Base-by-base conservation (phyloP, 2,329 filamentous ascomycete species). In the Alternaria alternata region DNA sequence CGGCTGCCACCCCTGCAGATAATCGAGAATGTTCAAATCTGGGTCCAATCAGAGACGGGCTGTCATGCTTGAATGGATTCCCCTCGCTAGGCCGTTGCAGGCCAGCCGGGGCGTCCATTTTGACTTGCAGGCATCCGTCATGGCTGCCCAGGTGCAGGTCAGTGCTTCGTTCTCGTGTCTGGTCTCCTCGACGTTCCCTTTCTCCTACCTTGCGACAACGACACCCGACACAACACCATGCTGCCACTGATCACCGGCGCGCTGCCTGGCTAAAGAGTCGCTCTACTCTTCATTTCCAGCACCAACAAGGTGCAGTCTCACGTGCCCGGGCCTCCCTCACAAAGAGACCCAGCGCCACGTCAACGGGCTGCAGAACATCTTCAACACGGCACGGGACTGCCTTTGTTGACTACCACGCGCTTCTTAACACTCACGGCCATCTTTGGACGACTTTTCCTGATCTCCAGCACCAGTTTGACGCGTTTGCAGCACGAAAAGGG, bases 341-440 rank as follows among this genome's bases (percentile, higher is more conserved):
- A 58, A 67, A 71, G 64, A 59, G 64, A 57, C 63, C 57, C 69
- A 70, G 66, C 73, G 73, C 75, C 75, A 77, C 75, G 71, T 76
- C 70, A 68, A 77, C 72, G 63, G 69, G 59, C 61, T 54, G 59
- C 61, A 61, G 49, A 55, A 51, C 51, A 56, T 54, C 58, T 54
- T 44, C 51, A 46, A 53, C 57, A 26, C 46, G 46, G 42, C 49
- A 41, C 44, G 46, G 9, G 49, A 61, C 48, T 39, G 47, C 60
- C 51, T 60, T 56, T 56, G 54, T 51, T 52, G 30, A n/a, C 62
- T 32, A 32, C 47, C 41, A 42, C 53, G 41, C 58, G 51, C 51
- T 54, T 24, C 54, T 20, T 43, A 47, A 26, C 34, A 49, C 18
- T 41, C 57, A 61, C 48, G 16, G 36, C 8, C 46, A 41, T 32